phyloP scores from a whole-genome alignment of 805 yeast species.

The Schwanniomyces pseudopolymorphus region DNA sequence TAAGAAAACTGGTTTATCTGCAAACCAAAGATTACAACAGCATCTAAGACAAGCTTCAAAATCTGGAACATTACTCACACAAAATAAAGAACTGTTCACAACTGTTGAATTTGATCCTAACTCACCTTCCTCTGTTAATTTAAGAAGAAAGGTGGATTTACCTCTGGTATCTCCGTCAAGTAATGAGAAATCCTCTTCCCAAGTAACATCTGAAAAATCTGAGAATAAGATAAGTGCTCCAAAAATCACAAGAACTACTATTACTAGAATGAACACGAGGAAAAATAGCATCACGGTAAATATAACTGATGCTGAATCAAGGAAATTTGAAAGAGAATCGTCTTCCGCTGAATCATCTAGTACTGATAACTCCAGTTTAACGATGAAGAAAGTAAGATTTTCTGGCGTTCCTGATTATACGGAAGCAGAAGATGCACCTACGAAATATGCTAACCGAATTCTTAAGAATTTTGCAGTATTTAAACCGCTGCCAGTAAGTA shows the following conservation, averaged over 20 bases:
- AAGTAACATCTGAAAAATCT: background rate
- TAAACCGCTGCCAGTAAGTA: constrained; percentile 13
- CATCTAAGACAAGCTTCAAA: constrained; percentile 39
- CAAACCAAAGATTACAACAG: constrained; percentile 39
- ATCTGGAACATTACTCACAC: constrained; percentile 37
- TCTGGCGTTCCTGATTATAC: constrained; percentile 51
- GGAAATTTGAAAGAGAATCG: background rate
- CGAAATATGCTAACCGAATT: constrained; percentile 35
- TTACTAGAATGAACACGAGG: constrained; percentile 28
- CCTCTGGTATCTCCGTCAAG: constrained; percentile 1
- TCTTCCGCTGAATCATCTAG: background rate
- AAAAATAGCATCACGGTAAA: constrained; percentile 1
- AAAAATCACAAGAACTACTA: constrained; percentile 13
- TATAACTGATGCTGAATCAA: background rate
- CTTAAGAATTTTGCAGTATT: constrained; percentile 41
- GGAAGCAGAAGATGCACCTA: constrained; percentile 57
- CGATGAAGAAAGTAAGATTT: constrained; percentile 48
- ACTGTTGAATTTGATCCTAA: constrained; percentile 42
- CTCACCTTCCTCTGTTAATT: constrained; percentile 22
- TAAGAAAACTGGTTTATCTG: constrained; percentile 22
- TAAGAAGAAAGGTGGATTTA: constrained; percentile 14
- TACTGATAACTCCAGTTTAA: constrained; percentile 5
- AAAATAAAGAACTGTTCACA: constrained; percentile 33
- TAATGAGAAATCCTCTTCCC: background rate
- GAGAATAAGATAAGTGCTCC: constrained; percentile 1